Percentiles rank a stretch among this genome's conserved stretches.
These are phyloP conservation scores for Corchorus olitorius DNA, from an alignment of 345 rosid genomes.

Conservation along the genomic window DNA sequence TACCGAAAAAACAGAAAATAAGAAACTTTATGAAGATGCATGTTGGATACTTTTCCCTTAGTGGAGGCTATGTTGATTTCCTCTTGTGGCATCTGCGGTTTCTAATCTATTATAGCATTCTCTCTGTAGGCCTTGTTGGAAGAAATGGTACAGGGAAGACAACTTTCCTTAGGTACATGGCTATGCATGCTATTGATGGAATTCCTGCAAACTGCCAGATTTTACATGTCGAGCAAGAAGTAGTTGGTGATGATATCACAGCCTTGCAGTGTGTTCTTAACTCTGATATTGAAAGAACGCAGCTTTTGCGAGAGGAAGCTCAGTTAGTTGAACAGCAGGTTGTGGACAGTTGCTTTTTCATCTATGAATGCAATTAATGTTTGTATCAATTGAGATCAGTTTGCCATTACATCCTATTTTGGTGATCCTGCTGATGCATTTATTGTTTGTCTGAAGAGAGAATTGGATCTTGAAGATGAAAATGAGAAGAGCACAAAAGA, in stretches of 20 bases:
- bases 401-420: not conserved
- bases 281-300: conserved; percentile 87
- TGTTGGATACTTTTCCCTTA: not conserved
- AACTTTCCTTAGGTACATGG: conserved; percentile 95
- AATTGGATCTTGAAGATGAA: conserved; percentile 58
- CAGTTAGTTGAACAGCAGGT: conserved; percentile 74
- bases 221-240: conserved; percentile 98
- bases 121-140: conserved; percentile 84
- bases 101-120: conserved; percentile 14
- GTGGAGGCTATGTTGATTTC: not conserved
- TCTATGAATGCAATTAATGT: conserved; percentile 10
- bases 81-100: not conserved
- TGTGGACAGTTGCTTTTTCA: conserved; percentile 24
- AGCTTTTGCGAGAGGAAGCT: conserved; percentile 84
- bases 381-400: not conserved
- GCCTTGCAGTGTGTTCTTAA: conserved; percentile 96
- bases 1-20: conserved; percentile 3
- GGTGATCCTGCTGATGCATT: conserved; percentile 30
- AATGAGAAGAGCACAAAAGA: conserved; percentile 47
- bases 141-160: conserved; percentile 99
- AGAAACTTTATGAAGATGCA: not conserved
- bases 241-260: conserved; percentile 80
- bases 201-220: conserved; percentile 96
- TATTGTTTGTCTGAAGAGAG: conserved; percentile 57
- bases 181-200: conserved; percentile 97